Base-by-base conservation (phyloP, 2,329 filamentous ascomycete genomes). In the Alternaria arborescens region DNA sequence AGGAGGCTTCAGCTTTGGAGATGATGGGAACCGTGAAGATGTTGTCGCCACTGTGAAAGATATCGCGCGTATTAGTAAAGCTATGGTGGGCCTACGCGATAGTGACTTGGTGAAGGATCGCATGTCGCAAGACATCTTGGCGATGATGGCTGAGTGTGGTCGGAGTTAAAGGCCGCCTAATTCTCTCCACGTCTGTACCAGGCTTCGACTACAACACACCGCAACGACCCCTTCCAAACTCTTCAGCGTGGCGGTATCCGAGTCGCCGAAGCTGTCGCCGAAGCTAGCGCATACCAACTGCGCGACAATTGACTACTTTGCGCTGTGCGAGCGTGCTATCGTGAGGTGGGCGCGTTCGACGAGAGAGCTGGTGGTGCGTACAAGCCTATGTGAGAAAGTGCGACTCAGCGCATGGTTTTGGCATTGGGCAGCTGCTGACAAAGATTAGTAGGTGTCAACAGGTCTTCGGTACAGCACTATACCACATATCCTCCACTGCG, bases 111-210 rank as follows among this genome's bases (percentile, higher is more conserved):
- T 60, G 61, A 16, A 30, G n/a, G 54, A 43, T 51, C 40, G 44
- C 61, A 52, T 26, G 30, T 36, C 48, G 34, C 34, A 56, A 48
- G 47, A 36, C 41, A 22, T 24, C 62, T 64, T 64, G 62, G 62
- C 62, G 34, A 44, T 42, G 28, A 53, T 61, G 34, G 42, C 26
- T 56, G 52, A 58, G 44, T 26, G 34, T 61, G 38, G 55, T 62
- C 64, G 67, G 67, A 70, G 60, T 70, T 68, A 64, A 71, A 61
- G 55, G 50, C 59, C 50, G 61, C 60, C 55, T 62, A 59, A 64
- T 57, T 58, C 60, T 67, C 56, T 55, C 48, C 58, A 34, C 40
- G 58, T 47, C 56, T 36, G 48, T 42, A 56, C 42, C 54, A 22
- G 43, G 24, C 44, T 46, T 47, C 36, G 48, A 57, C 55, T 52